phyloP scores from a whole-genome alignment of 2,329 filamentous ascomycete species.

The Hymenoscyphus scutula region DNA sequence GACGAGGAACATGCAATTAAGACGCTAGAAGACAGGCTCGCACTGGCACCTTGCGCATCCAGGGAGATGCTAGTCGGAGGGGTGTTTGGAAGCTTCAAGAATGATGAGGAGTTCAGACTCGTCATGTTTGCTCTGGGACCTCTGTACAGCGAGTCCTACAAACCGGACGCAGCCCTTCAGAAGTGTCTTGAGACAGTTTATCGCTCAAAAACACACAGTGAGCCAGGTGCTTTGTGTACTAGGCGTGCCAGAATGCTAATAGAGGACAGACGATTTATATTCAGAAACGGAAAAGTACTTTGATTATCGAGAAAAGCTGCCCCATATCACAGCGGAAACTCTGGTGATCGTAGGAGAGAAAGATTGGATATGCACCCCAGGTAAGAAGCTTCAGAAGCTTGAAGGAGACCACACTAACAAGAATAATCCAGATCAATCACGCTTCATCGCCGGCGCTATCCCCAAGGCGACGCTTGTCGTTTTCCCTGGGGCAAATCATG shows the following conservation, averaged over 20 bases:
- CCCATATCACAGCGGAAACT: slow-evolving; percentile 36
- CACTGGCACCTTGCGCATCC: slow-evolving; percentile 39
- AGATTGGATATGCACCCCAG: slow-evolving; percentile 43
- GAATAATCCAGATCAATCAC: slow-evolving; percentile 34
- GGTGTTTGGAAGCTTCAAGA: slow-evolving; percentile 40
- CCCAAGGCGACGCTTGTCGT: slow-evolving; percentile 33
- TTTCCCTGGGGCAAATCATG: slow-evolving; percentile 38
- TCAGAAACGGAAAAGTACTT: slow-evolving; percentile 40
- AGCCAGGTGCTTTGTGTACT: slow-evolving; percentile 11
- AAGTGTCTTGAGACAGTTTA: slow-evolving; percentile 36
- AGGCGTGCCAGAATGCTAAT: not conserved
- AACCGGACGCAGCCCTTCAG: slow-evolving; percentile 37
- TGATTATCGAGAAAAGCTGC: slow-evolving; percentile 37
- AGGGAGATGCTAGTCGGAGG: slow-evolving; percentile 40
- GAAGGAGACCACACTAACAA: not conserved
- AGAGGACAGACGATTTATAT: slow-evolving; percentile 37
- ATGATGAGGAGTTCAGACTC: slow-evolving; percentile 40
- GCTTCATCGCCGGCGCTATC: slow-evolving; percentile 34
- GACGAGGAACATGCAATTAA: slow-evolving; percentile 39
- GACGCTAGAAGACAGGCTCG: slow-evolving; percentile 35
- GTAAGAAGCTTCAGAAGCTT: slow-evolving; percentile 21
- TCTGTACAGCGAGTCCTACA: slow-evolving; percentile 39
- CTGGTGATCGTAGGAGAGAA: slow-evolving; percentile 40
- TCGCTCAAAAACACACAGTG: slow-evolving; percentile 40
- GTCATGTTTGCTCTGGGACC: slow-evolving; percentile 41